phyloP scores from a whole-genome alignment of 169 alveolate species.

The Cryptosporidium ubiquitum region DNA sequence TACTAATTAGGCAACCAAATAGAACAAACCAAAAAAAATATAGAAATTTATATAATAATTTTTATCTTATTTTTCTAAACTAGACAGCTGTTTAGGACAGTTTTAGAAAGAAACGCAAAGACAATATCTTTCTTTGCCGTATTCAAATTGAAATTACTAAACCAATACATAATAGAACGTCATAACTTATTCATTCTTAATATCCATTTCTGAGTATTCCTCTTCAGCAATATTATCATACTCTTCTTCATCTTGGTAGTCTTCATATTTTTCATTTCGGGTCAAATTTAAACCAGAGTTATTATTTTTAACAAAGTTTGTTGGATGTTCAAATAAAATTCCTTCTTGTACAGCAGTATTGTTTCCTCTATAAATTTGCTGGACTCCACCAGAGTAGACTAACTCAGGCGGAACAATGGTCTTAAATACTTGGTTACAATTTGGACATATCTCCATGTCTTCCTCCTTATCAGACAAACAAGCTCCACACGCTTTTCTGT shows the following conservation, averaged over 20 bases:
- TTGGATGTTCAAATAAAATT: conserved; percentile 65
- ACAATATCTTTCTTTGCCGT: no score
- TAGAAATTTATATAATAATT: neutral
- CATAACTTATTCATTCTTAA: conserved; percentile 16
- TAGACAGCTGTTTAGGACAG: neutral
- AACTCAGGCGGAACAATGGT: conserved; percentile 68
- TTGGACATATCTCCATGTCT: conserved; percentile 53
- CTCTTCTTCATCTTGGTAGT: neutral
- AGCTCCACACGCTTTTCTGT: conserved; percentile 67
- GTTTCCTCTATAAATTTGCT: conserved; percentile 58
- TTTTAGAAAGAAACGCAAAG: neutral
- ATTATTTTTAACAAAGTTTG: conserved; percentile 36
- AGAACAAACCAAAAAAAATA: neutral
- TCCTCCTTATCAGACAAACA: conserved; percentile 69
- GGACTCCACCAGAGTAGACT: conserved; percentile 58
- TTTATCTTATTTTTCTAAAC: neutral
- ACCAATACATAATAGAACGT: neutral
- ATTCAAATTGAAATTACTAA: no score
- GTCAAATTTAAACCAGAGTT: conserved; percentile 4
- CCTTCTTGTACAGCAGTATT: conserved; percentile 71
- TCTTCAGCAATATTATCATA: conserved; percentile 59
- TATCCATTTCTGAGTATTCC: conserved; percentile 49
- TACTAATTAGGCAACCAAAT: no score
- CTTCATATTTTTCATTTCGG: conserved; percentile 13
- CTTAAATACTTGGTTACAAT: conserved; percentile 60